Evolutionary conservation across 805 yeast genomes (phyloP).

Genomic region (Nakazawaea wickerhamii): DNA sequence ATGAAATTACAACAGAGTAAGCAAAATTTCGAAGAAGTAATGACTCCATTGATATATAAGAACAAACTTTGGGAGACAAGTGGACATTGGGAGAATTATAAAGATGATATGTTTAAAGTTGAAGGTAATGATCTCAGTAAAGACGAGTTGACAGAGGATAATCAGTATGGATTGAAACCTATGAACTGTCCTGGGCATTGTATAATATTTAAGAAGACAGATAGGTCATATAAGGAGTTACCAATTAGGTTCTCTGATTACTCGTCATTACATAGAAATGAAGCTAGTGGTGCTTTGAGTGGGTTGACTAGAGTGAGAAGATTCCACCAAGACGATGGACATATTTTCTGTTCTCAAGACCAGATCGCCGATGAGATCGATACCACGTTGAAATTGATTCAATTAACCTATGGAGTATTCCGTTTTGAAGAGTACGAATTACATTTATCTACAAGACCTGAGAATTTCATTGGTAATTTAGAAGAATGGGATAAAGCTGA

Average conservation of each 20-base stretch:
- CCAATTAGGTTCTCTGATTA: slow-evolving; percentile 87
- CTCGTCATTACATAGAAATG: slow-evolving; percentile 89
- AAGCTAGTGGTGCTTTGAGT: slow-evolving; percentile 87
- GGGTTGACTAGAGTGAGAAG: slow-evolving; percentile 91
- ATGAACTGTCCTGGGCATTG: slow-evolving; percentile 98
- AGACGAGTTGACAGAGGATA: slow-evolving; percentile 17
- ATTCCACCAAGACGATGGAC: slow-evolving; percentile 98
- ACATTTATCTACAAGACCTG: slow-evolving; percentile 82
- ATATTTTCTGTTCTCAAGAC: slow-evolving; percentile 77
- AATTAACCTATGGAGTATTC: slow-evolving; percentile 66
- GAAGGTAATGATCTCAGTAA: slow-evolving; percentile 44
- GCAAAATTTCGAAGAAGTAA: slow-evolving; percentile 86
- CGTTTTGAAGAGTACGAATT: slow-evolving; percentile 55
- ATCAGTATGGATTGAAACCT: slow-evolving; percentile 78
- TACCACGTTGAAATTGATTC: slow-evolving; percentile 66
- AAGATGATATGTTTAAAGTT: slow-evolving; percentile 91
- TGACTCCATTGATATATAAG: slow-evolving; percentile 85
- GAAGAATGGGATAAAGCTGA: slow-evolving; percentile 86
- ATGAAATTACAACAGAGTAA: slow-evolving; percentile 80
- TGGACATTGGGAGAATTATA: slow-evolving; percentile 95
- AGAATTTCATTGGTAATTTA: slow-evolving; percentile 66
- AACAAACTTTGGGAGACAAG: slow-evolving; percentile 81
- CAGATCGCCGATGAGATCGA: slow-evolving; percentile 75
- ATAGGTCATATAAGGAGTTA: slow-evolving; percentile 77
- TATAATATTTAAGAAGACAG: slow-evolving; percentile 66